Evolutionary conservation across 2,329 filamentous ascomycete genomes (phyloP).

Genomic region (Cadophora luteo-olivacea): DNA sequence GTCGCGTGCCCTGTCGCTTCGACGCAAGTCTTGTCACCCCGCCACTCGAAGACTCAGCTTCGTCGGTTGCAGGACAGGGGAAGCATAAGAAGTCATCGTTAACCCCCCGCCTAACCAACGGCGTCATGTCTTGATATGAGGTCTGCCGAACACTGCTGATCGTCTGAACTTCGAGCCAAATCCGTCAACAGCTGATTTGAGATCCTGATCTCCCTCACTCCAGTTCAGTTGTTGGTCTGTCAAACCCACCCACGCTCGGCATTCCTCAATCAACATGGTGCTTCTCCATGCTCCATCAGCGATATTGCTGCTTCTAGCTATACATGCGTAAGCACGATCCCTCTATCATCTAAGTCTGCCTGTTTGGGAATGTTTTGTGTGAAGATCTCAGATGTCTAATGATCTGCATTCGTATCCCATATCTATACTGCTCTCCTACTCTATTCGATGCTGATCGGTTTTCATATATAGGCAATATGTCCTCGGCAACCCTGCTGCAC

Average conservation of each 20-base stretch:
- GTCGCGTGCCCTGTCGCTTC: not conserved
- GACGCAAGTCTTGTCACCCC: not conserved
- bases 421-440: not conserved
- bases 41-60: not conserved
- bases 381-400: not conserved
- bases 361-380: not conserved
- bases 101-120: not conserved
- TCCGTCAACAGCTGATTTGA: not conserved
- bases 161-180: not conserved
- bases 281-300: constrained; percentile 1
- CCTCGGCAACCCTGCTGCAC: constrained; percentile 3
- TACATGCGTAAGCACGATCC: not conserved
- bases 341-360: not conserved
- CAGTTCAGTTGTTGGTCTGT: not conserved
- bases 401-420: not conserved
- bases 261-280: constrained; percentile 4
- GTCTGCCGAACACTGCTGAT: not conserved
- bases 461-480: constrained; percentile 17
- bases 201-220: not conserved
- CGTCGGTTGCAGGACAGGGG: not conserved
- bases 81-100: constrained; percentile 14
- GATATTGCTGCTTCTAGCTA: constrained; percentile 13
- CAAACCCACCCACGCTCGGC: not conserved
- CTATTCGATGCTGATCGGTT: not conserved
- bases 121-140: not conserved